Conservation (phyloP, 345 rosid species). For the Kernera saxatilis region DNA sequence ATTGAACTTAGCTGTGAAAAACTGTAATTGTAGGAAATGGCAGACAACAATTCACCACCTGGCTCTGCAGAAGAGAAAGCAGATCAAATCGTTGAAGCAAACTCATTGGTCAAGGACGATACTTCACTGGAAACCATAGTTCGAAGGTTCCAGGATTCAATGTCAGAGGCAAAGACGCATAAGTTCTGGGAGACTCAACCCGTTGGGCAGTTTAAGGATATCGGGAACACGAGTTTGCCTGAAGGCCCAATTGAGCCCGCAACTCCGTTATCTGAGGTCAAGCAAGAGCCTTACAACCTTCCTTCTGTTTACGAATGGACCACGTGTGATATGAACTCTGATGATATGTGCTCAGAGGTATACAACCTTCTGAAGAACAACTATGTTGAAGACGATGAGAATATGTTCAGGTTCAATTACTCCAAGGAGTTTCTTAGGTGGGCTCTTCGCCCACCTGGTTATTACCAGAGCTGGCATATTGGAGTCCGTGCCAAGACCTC, state of each 20-base stretch:
- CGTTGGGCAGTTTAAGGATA: slow-evolving; percentile 76
- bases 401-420: slow-evolving; percentile 94
- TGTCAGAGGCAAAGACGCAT: slow-evolving; percentile 51
- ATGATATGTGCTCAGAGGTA: slow-evolving; percentile 73
- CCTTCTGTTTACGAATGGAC: slow-evolving; percentile 78
- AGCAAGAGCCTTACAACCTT: slow-evolving; percentile 89
- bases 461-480: slow-evolving; percentile 76
- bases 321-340: slow-evolving; percentile 75
- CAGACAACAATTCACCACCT: slow-evolving; percentile 45
- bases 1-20: slow-evolving; percentile 1
- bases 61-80: slow-evolving; percentile 48
- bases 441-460: slow-evolving; percentile 90
- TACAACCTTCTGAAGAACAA: slow-evolving; percentile 71
- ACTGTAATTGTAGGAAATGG: slow-evolving; percentile 41
- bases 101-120: slow-evolving; percentile 34
- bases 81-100: slow-evolving; percentile 45
- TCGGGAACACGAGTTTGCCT: slow-evolving; percentile 60
- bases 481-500: slow-evolving; percentile 85
- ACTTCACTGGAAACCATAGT: slow-evolving; percentile 56
- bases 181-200: slow-evolving; percentile 97
- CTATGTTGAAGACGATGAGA: slow-evolving; percentile 93
- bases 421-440: slow-evolving; percentile 91
- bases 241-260: slow-evolving; percentile 81
- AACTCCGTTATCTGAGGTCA: slow-evolving; percentile 61
- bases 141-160: slow-evolving; percentile 61